Base-by-base conservation (phyloP, 805 yeast genomes). In the Isabelozyma pseudorhagii region DNA sequence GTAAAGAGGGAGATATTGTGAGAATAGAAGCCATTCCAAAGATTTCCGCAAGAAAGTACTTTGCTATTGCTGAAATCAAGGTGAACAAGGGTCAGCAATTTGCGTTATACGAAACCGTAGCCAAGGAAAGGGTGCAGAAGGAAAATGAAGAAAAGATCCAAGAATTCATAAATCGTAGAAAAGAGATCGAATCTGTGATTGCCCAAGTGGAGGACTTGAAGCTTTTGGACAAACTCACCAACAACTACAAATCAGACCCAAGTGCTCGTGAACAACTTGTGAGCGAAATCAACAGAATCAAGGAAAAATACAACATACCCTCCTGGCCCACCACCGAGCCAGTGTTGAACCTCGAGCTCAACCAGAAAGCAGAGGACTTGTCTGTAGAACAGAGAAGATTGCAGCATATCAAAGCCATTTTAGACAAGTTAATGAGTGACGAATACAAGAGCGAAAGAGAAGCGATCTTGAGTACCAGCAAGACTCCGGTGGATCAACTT, bases 1-100 rank as follows among this genome's bases (percentile, higher is more conserved):
- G 97, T 59, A 85, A 91, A 64, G 97, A 91, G 66, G 99, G 99
- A 42, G 99, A 93, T 72, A 75, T 93, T 54, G 98, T 94, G 13
- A 83, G 98, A 68, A 89, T 93, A 50, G 96, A 93, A 68, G 81
- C 89, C 36, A 86, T 91, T 38, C 85, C 97, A 55, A 96, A 96
- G 40, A 69, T 91, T 40, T 85, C 96, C 14, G 81, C 92, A 14
- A 77, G 85, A 51, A 93, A 93, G 69, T 82, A 79, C 53, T 93
- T 93, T 73, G 91, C 97, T 8, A 83, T 93, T 51, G 97, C 97
- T 2, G 97, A 93, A 64, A 89, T 93, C 65, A 82, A 89, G 71
- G 83, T 79, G 64, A 86, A 89, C 62, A 84, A 87, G 69, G 98
- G 97, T 80, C 92, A 91, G 63, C 93, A 90, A 67, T 89, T 92